These are phyloP conservation scores for Leccinum cinnamomeum DNA, from an alignment of 1,284 basidiomycete genomes.

Conservation along the genomic window DNA sequence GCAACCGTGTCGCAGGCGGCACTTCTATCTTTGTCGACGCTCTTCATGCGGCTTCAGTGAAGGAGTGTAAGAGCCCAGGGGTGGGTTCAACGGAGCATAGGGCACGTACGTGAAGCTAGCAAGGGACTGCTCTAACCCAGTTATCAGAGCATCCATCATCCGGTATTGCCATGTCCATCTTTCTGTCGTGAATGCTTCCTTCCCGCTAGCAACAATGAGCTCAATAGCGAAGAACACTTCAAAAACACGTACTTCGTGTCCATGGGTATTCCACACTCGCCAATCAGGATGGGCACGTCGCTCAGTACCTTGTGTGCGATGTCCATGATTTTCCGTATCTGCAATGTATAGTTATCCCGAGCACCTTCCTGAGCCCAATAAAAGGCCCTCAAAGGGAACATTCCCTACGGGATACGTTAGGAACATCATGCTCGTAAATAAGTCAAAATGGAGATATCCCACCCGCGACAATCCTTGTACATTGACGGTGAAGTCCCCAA, in stretches of 20 bases:
- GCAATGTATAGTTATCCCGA: slow-evolving; percentile 77
- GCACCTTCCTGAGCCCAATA: slow-evolving; percentile 86
- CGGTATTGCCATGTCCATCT: slow-evolving; percentile 79
- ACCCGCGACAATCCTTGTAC: slow-evolving; percentile 87
- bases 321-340: slow-evolving; percentile 79
- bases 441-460: slow-evolving; percentile 22
- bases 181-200: slow-evolving; percentile 68
- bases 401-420: slow-evolving; percentile 55
- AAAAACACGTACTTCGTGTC: slow-evolving; percentile 78
- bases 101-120: slow-evolving; percentile 78
- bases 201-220: slow-evolving; percentile 47
- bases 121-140: slow-evolving; percentile 69
- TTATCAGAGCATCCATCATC: slow-evolving; percentile 90
- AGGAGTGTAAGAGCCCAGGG: too few species aligned
- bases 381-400: slow-evolving; percentile 76
- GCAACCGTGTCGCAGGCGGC: slow-evolving; percentile 84
- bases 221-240: background rate
- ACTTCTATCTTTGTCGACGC: slow-evolving; percentile 89
- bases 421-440: background rate
- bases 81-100: background rate
- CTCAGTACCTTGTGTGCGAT: slow-evolving; percentile 67
- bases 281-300: slow-evolving; percentile 80
- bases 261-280: slow-evolving; percentile 92
- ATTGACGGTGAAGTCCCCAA: slow-evolving; percentile 83
- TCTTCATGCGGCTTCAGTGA: slow-evolving; percentile 59